A percentile compares a stretch with the other conserved stretches of the same genome.
Evolutionary conservation across 164 flowering plant species (phyloP).

Genomic region (Warburgia ugandensis): DNA sequence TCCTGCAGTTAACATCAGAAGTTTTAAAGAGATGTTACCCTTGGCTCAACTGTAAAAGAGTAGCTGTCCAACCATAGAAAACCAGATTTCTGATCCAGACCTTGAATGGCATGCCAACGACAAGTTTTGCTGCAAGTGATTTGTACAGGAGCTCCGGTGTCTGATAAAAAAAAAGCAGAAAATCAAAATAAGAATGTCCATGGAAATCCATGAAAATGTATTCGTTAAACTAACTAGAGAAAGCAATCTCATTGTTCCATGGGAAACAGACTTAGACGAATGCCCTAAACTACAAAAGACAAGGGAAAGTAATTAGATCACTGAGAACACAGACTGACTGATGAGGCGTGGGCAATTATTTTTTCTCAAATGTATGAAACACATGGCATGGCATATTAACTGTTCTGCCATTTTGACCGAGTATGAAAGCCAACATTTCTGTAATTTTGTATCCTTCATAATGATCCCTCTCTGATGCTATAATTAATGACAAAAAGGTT

Average conservation of each 20-base stretch:
- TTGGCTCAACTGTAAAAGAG: neutral
- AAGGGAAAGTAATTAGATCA: neutral
- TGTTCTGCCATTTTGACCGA: too few relatives aligned
- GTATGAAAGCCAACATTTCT: too few relatives aligned
- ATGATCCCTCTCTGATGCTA: neutral
- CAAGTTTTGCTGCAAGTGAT: conserved; percentile 87
- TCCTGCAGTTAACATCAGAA: conserved; percentile 39
- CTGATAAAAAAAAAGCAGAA: conserved; percentile 27
- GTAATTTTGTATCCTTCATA: neutral
- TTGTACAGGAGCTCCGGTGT: conserved; percentile 79
- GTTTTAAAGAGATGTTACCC: conserved; percentile 1
- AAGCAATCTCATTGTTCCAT: neutral
- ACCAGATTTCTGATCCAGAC: conserved; percentile 29
- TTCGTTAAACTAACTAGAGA: neutral
- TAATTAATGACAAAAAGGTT: too few relatives aligned
- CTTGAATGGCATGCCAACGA: conserved; percentile 98
- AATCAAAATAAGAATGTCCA: neutral
- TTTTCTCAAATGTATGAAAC: too few relatives aligned
- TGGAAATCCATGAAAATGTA: neutral
- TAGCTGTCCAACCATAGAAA: neutral
- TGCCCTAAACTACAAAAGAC: neutral
- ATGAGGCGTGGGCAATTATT: too few relatives aligned
- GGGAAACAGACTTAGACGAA: too few relatives aligned
- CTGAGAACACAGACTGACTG: neutral
- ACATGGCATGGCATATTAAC: too few relatives aligned